phyloP scores from a whole-genome alignment of 805 yeast species.

The Barnettozyma pratensis region DNA sequence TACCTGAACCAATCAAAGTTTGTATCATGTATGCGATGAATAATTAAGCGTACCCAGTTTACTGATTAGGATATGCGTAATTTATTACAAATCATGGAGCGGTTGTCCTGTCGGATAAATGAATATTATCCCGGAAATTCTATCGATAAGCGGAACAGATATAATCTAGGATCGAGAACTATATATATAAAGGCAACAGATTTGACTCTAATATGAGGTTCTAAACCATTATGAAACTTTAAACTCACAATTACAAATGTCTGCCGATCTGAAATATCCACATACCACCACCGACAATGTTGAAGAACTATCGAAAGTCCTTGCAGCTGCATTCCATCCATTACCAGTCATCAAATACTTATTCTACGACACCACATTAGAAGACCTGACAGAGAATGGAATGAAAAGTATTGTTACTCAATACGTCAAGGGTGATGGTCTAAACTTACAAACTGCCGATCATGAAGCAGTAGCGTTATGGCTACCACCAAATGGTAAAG shows the following conservation, averaged over 20 bases:
- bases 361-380: not conserved
- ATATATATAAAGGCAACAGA: too few species aligned
- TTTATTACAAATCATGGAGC: too few species aligned
- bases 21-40: too few species aligned
- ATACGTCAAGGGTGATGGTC: not conserved
- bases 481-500: not conserved
- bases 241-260: not conserved
- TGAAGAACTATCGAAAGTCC: not conserved
- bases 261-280: not conserved
- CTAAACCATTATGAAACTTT: too few species aligned
- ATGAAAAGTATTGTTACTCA: not conserved
- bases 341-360: slow-evolving; percentile 1
- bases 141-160: not conserved
- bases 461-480: slow-evolving; percentile 4
- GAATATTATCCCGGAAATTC: not conserved
- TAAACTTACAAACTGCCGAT: not conserved
- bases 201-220: too few species aligned
- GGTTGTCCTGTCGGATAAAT: too few species aligned
- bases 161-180: too few species aligned
- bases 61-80: too few species aligned
- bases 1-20: too few species aligned
- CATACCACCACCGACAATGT: not conserved
- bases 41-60: too few species aligned
- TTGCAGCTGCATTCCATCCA: not conserved
- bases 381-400: not conserved